Base-by-base conservation (phyloP, 495 filamentous ascomycete species). In the Aspergillus funiculosus region DNA sequence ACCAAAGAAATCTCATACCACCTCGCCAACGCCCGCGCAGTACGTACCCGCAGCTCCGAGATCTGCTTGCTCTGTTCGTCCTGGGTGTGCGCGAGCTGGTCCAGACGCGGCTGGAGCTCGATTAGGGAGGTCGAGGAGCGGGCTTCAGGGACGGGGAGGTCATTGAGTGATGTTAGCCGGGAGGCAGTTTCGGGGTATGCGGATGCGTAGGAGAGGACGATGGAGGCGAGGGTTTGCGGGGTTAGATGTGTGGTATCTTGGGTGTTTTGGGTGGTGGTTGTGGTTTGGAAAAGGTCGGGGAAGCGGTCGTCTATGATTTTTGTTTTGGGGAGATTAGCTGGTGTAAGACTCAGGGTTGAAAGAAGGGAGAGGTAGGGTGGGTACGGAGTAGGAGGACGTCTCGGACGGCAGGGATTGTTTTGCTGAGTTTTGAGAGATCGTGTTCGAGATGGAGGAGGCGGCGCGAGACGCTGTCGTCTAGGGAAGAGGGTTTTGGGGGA, bases 1-100 rank as follows among this genome's bases (percentile, higher is more conserved):
- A 94, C 61, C 40, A 91, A 68, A 9, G 80, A 75, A 18, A 80
- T 63, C 54, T 89, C 80, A 66, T 94, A 91, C 88, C 89, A 95
- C 13, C 76, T 63, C 62, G 87, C 77, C 43, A 96, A 60, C n/a
- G 81, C 65, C 18, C 62, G 60, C 44, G 89, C 90, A 45, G 79
- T 94, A 14, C 85, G 72, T n/a, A 73, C 70, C 36, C 89, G 62
- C 46, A 98, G 60, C 46, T 80, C 80, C 19, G 82, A 78, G 25
- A 95, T 78, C 51, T 71, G 78, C 8, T 77, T 78, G n/a, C 75
- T 78, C 63, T 95, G 90, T 15, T 77, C 72, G 4, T 77, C 62
- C 64, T 96, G 89, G 19, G 69, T 67, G 17, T 72, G 66, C 51
- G 83, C 75, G 4, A 85, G 52, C n/a, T 70, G 76, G 39, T 82